Conservation (phyloP, 768 basidiomycete species). For the Tricholoma sp. region DNA sequence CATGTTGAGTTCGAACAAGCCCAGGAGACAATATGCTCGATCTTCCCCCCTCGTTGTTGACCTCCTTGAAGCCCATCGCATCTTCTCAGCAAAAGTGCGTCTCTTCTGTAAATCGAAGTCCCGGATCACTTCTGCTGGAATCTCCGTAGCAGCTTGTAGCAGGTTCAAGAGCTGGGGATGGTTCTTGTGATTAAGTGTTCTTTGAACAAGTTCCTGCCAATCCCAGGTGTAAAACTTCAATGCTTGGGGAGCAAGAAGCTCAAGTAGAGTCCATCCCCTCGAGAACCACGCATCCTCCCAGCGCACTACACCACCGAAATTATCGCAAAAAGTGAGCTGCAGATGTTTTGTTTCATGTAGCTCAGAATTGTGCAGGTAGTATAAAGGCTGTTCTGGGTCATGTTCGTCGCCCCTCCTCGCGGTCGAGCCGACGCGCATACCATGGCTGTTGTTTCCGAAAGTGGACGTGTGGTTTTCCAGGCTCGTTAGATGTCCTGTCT, state of each 20-base stretch:
- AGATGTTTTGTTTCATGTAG: not conserved
- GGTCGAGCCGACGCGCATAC: not conserved
- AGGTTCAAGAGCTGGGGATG: not conserved
- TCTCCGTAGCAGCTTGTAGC: not conserved
- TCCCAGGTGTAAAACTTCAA: not conserved
- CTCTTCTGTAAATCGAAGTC: not conserved
- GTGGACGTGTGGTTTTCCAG: not conserved
- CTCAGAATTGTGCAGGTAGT: not conserved
- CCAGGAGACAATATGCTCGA: not conserved
- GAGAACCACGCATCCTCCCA: not conserved
- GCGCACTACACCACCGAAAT: not conserved
- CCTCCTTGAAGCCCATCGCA: not conserved
- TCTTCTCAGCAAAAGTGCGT: not conserved
- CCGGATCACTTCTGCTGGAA: not conserved
- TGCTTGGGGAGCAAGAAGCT: not conserved
- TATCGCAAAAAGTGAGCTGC: not conserved
- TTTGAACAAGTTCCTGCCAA: not conserved
- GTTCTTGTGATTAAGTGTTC: not conserved
- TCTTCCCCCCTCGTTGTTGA: constrained; percentile 1
- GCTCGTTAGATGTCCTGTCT: not conserved
- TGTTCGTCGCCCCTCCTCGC: not conserved
- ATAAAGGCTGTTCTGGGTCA: not conserved
- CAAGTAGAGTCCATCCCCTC: not conserved
- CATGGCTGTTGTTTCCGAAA: not conserved
- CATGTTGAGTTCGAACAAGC: not conserved